Evolutionary conservation across 2,329 filamentous ascomycete species (phyloP).

Genomic region (Anisogramma anomala): DNA sequence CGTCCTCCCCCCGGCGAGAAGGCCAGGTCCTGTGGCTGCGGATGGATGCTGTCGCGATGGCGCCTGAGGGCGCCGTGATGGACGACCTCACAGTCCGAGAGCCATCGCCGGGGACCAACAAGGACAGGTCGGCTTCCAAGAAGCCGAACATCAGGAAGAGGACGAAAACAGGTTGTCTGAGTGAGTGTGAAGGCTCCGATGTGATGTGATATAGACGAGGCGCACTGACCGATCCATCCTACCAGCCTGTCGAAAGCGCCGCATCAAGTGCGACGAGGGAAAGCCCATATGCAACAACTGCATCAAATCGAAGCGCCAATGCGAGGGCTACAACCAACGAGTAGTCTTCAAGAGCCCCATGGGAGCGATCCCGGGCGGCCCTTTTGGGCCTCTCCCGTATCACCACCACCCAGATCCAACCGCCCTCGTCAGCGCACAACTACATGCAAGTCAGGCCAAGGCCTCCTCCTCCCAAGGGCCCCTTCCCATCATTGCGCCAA

Average conservation of each 20-base stretch:
- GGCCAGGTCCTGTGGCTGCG: neutral
- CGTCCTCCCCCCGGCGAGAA: neutral
- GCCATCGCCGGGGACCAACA: constrained; percentile 24
- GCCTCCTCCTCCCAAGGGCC: constrained; percentile 26
- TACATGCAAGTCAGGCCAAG: constrained; percentile 31
- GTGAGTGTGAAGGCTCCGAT: constrained; percentile 49
- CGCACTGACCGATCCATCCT: constrained; percentile 14
- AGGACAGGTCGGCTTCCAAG: constrained; percentile 33
- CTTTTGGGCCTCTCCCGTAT: constrained; percentile 30
- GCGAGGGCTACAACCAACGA: constrained; percentile 73
- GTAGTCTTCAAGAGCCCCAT: constrained; percentile 69
- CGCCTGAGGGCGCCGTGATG: constrained; percentile 13
- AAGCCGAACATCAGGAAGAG: constrained; percentile 48
- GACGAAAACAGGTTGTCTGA: constrained; percentile 88
- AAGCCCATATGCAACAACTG: constrained; percentile 73
- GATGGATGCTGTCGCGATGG: constrained; percentile 5
- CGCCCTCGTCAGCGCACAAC: constrained; percentile 32
- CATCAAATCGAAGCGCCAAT: constrained; percentile 72
- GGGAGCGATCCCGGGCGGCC: constrained; percentile 42
- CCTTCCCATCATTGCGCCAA: constrained; percentile 40
- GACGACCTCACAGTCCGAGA: constrained; percentile 22
- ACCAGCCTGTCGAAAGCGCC: constrained; percentile 76
- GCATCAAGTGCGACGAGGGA: constrained; percentile 95
- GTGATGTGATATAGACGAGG: too few species aligned
- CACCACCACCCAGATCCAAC: constrained; percentile 33